phyloP scores from a whole-genome alignment of 2,329 filamentous ascomycete genomes.

The Talaromyces islandicus region DNA sequence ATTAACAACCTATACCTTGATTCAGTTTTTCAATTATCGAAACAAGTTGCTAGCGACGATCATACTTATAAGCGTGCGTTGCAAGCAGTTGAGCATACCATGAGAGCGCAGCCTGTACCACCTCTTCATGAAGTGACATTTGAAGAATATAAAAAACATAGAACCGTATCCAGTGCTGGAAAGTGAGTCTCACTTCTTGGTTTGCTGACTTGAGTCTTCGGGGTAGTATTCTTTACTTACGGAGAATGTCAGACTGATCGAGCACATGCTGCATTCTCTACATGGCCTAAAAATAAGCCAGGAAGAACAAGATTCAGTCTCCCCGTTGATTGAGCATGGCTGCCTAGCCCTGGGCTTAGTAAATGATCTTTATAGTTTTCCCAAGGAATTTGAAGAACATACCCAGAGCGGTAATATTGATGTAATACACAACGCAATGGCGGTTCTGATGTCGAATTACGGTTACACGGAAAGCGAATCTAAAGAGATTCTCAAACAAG shows the following conservation, averaged over 20 bases:
- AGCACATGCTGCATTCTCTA: not conserved
- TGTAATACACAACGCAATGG: slow-evolving; percentile 9
- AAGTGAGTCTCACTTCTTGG: not conserved
- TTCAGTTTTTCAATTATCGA: not conserved
- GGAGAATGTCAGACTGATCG: not conserved
- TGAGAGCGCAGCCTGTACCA: not conserved
- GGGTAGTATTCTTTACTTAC: not conserved
- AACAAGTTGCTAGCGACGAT: not conserved
- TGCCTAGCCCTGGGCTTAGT: not conserved
- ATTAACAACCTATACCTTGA: not conserved
- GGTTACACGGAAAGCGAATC: slow-evolving; percentile 11
- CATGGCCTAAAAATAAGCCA: not conserved
- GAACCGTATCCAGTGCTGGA: not conserved
- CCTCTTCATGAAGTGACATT: not conserved
- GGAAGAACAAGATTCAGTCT: not conserved
- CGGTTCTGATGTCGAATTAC: slow-evolving; percentile 10
- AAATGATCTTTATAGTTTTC: slow-evolving; percentile 11
- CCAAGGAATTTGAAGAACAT: slow-evolving; percentile 9
- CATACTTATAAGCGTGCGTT: not conserved
- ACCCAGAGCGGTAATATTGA: not conserved
- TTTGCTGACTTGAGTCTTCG: not conserved
- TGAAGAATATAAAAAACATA: not conserved
- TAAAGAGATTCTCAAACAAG: slow-evolving; percentile 5
- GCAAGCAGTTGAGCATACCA: not conserved
- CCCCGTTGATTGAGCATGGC: not conserved